Base-by-base conservation (phyloP, 768 basidiomycete genomes). In the Leccinum subgranulosum region DNA sequence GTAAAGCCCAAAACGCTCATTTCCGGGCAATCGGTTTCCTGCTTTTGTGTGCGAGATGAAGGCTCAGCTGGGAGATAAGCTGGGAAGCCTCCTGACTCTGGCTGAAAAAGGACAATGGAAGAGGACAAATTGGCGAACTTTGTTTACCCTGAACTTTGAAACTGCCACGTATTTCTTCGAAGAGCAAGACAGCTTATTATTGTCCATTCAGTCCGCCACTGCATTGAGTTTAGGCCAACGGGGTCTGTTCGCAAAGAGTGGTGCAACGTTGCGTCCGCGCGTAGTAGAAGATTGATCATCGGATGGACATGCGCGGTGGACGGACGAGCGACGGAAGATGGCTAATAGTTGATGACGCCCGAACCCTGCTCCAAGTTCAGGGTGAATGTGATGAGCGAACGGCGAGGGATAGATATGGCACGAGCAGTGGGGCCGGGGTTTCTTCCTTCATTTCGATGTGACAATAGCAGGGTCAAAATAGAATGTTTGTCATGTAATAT, bases 211-310 rank as follows among this genome's bases (percentile, higher is more conserved):
- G 55, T 55, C 17, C 27, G 15, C 39, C 51, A 39, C 51, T 49
- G 28, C 11, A 34, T 27, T 51, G 56, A 59, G 55, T 34, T 49
- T 48, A 33, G 41, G 29, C 39, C 53, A 34, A 47, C 53, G 55
- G 62, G 50, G 50, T 39, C 58, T 52, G 46, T 54, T 60, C 57
- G 55, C 55, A 19, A 56, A 61, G 55, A 57, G 49, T 52, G 43
- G 17, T 57, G 52, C 66, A 66, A 67, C 66, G 65, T 68, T 66
- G 66, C 41, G 48, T 57, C 54, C 66, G 53, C 50, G 60, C 66
- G 57, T 43, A 45, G 54, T 45, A 57, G 65, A 67, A 67, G 66
- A 65, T 65, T 65, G 65, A 67, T 66, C 47, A 66, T 66, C 65
- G 64, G 65, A 56, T 51, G 47, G 21, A 51, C 49, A 59, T 56